A percentile compares a stretch with the other conserved stretches of the same genome.
Conservation (phyloP, 441 rosid genomes). For the Manihot esculenta region DNA sequence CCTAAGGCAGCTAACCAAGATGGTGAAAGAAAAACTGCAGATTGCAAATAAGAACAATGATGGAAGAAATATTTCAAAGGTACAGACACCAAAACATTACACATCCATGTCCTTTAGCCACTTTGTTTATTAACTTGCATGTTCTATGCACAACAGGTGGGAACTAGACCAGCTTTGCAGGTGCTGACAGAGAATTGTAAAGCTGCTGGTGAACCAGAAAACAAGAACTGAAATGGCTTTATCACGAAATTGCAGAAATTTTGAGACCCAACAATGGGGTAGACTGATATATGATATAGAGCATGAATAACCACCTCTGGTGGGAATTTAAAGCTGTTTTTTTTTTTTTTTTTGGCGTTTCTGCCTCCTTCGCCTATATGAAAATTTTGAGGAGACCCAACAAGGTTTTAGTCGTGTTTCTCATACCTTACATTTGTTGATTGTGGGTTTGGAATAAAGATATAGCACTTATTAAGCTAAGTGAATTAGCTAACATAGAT, state of each 20-base stretch:
- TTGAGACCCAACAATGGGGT: too few relatives aligned
- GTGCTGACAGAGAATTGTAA: slow-evolving; percentile 31
- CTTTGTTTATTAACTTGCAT: background rate
- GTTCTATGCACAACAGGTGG: slow-evolving; percentile 12
- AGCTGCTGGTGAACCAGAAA: slow-evolving; percentile 22
- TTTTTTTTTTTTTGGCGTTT: too few relatives aligned
- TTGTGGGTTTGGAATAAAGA: background rate
- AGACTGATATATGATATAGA: background rate
- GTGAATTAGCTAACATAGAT: too few relatives aligned
- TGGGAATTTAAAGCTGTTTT: background rate
- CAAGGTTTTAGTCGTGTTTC: too few relatives aligned
- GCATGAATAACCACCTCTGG: background rate
- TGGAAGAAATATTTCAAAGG: slow-evolving; percentile 14
- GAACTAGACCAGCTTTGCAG: slow-evolving; percentile 40
- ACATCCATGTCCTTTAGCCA: background rate
- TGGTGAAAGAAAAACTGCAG: slow-evolving; percentile 31
- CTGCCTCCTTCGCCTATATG: too few relatives aligned
- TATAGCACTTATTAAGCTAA: too few relatives aligned
- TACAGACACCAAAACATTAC: background rate
- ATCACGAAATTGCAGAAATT: background rate
- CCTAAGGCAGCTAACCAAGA: slow-evolving; percentile 43
- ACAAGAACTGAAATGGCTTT: slow-evolving; percentile 16
- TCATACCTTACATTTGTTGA: slow-evolving; percentile 9
- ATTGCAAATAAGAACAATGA: slow-evolving; percentile 4
- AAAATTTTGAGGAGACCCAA: background rate